Conservation (phyloP, 1,139 yeast genomes). For the Kluyveromyces sp. region DNA sequence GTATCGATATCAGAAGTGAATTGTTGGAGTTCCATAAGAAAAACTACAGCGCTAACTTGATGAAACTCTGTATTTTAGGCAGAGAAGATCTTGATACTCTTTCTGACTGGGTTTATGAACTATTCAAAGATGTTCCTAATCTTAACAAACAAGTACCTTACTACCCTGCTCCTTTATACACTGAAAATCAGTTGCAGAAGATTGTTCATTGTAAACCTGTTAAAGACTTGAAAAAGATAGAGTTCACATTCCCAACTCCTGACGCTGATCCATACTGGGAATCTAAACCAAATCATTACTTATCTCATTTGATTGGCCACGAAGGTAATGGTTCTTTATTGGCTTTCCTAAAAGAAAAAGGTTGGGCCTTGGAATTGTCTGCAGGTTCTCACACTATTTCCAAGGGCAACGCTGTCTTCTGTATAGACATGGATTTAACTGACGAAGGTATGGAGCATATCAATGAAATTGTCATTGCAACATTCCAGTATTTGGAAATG, state of each 20-base stretch:
- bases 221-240: constrained; percentile 64
- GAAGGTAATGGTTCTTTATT: constrained; percentile 82
- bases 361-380: constrained; percentile 75
- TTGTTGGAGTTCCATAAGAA: constrained; percentile 53
- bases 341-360: constrained; percentile 55
- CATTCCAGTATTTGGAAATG: constrained; percentile 68
- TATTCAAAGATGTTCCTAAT: constrained; percentile 59
- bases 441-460: constrained; percentile 60
- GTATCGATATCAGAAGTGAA: constrained; percentile 56
- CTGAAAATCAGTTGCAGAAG: constrained; percentile 42
- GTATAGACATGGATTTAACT: constrained; percentile 68
- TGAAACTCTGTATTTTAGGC: constrained; percentile 82
- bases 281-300: constrained; percentile 60
- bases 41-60: constrained; percentile 67
- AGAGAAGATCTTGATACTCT: constrained; percentile 69
- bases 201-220: constrained; percentile 70
- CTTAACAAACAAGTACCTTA: constrained; percentile 35
- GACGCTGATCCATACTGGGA: constrained; percentile 62
- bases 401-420: constrained; percentile 59
- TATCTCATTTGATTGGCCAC: constrained; percentile 81
- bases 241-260: constrained; percentile 65
- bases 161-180: constrained; percentile 39
- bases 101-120: constrained; percentile 60
- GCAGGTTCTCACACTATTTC: constrained; percentile 69
- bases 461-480: constrained; percentile 46